A percentile compares a stretch with the other conserved stretches of the same genome.
Conservation (phyloP, 2,329 filamentous ascomycete species). For the Chaetomium globosum region DNA sequence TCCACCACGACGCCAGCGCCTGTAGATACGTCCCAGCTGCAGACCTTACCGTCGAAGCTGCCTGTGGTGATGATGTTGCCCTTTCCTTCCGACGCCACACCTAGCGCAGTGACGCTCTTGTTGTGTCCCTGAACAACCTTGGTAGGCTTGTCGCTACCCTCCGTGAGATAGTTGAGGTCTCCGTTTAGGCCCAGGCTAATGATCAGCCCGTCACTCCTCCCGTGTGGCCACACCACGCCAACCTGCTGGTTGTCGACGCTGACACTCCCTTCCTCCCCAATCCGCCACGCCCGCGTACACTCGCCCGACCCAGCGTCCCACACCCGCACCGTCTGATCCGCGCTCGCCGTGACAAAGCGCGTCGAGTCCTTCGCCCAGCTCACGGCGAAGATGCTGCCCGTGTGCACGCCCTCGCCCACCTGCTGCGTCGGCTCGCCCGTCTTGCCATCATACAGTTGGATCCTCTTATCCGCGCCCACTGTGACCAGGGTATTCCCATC, state of each 20-base stretch:
- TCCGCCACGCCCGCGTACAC: constrained; percentile 77
- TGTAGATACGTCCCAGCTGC: constrained; percentile 75
- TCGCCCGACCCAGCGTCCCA: constrained; percentile 87
- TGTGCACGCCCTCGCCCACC: constrained; percentile 83
- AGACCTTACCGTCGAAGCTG: constrained; percentile 86
- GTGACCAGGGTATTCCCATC: constrained; percentile 81
- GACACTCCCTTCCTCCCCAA: constrained; percentile 72
- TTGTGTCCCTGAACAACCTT: constrained; percentile 83
- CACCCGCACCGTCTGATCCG: constrained; percentile 90
- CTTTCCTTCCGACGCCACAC: constrained; percentile 57
- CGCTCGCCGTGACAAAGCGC: constrained; percentile 85
- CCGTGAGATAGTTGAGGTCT: constrained; percentile 83
- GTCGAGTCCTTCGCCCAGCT: constrained; percentile 88
- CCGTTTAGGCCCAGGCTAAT: constrained; percentile 88
- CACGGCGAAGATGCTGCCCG: constrained; percentile 88
- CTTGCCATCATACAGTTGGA: constrained; percentile 96
- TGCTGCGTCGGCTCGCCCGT: constrained; percentile 79
- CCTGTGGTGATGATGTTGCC: constrained; percentile 78
- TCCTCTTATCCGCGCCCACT: constrained; percentile 87
- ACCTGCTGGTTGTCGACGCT: constrained; percentile 87
- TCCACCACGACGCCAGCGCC: constrained; percentile 73
- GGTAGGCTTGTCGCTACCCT: constrained; percentile 69
- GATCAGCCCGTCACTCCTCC: constrained; percentile 80
- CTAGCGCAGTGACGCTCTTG: constrained; percentile 83
- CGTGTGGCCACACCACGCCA: constrained; percentile 85